phyloP scores from a whole-genome alignment of 1,284 basidiomycete species.

The Hemileia vastatrix region DNA sequence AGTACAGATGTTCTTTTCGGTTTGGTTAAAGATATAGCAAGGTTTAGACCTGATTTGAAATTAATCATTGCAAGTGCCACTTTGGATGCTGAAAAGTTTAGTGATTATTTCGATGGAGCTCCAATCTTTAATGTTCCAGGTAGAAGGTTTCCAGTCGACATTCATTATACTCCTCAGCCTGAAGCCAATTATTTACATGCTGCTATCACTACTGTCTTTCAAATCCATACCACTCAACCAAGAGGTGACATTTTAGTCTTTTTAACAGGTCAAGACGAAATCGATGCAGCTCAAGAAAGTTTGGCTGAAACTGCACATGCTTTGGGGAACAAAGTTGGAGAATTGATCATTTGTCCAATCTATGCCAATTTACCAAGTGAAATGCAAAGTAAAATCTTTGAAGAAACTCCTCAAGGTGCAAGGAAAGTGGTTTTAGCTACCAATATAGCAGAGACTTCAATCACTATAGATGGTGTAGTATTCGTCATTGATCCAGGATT shows the following conservation, averaged over 20 bases:
- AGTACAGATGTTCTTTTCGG: conserved; percentile 42
- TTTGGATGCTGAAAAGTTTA: conserved; percentile 42
- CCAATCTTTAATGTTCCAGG: conserved; percentile 69
- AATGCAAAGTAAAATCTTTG: conserved; percentile 98
- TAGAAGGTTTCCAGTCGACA: conserved; percentile 92
- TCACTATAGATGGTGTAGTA: conserved; percentile 44
- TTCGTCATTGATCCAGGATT: conserved; percentile 44
- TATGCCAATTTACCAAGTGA: conserved; percentile 97
- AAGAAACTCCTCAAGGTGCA: conserved; percentile 89
- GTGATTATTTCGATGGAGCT: conserved; percentile 41
- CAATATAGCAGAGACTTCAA: conserved; percentile 73
- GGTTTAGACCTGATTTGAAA: conserved; percentile 40
- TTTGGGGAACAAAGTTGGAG: conserved; percentile 86
- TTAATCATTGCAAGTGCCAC: conserved; percentile 41
- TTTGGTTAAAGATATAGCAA: conserved; percentile 41
- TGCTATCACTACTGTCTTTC: conserved; percentile 95
- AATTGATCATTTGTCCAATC: conserved; percentile 90
- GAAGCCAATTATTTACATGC: conserved; percentile 78
- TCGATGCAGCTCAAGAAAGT: conserved; percentile 86
- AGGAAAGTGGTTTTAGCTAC: conserved; percentile 89
- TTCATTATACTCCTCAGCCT: conserved; percentile 68
- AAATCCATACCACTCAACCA: conserved; percentile 96
- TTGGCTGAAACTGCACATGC: conserved; percentile 87
- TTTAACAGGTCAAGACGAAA: conserved; percentile 99
- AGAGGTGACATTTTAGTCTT: conserved; percentile 98